These are phyloP conservation scores for Penicillium paxilli DNA, from an alignment of 495 filamentous ascomycete species.

Conservation along the genomic window DNA sequence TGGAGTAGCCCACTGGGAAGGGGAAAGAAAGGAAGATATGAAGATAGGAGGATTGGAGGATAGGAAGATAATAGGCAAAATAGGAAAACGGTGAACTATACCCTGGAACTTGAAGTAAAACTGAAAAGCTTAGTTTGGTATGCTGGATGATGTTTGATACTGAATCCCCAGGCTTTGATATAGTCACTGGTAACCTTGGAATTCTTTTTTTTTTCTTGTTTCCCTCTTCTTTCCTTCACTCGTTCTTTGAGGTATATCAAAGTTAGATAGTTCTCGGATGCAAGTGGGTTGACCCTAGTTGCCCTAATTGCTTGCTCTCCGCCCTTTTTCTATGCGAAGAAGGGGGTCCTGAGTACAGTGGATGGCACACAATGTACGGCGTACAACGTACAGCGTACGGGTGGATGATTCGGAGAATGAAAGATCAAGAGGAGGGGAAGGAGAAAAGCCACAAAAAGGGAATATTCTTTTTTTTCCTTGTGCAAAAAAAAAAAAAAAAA, in stretches of 20 bases:
- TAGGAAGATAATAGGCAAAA: no score
- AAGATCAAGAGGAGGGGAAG: background rate
- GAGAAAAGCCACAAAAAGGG: background rate
- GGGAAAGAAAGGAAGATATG: slow-evolving; percentile 26
- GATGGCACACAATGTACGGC: no score
- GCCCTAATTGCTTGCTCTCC: background rate
- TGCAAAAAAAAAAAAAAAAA: background rate
- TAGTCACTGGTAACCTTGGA: no score
- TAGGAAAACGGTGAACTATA: slow-evolving; percentile 35
- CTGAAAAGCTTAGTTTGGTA: background rate
- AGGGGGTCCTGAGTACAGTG: no score
- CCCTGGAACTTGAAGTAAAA: slow-evolving; percentile 4
- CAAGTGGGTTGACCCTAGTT: background rate
- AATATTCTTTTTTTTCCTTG: no score
- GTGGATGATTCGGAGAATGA: background rate
- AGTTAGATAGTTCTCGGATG: background rate
- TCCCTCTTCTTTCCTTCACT: no score
- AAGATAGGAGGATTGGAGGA: slow-evolving; percentile 31
- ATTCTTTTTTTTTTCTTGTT: no score
- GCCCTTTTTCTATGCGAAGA: background rate
- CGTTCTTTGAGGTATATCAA: no score
- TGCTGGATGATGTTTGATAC: background rate
- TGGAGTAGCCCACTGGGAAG: background rate
- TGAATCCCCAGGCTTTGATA: no score
- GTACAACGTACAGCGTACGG: background rate